These are phyloP conservation scores for Leishmania gerbilli DNA, from an alignment of 208 protist genomes.

Conservation along the genomic window DNA sequence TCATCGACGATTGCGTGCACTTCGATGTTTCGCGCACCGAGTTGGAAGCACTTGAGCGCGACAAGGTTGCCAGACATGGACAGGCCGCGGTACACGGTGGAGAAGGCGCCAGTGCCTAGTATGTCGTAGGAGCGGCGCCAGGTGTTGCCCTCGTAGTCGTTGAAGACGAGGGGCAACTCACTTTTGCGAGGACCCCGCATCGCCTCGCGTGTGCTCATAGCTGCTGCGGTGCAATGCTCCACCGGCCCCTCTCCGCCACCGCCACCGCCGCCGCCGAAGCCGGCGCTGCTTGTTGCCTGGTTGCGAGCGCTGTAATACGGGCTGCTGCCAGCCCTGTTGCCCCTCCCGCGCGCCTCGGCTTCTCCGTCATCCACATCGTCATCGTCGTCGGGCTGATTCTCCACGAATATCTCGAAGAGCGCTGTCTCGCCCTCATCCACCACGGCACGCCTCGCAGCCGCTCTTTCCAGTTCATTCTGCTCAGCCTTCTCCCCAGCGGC, in stretches of 20 bases:
- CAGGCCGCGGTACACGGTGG: slow-evolving; percentile 67
- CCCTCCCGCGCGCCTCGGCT: not conserved
- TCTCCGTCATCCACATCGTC: slow-evolving; percentile 16
- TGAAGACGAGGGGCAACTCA: slow-evolving; percentile 62
- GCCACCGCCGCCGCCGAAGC: not conserved
- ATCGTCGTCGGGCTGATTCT: slow-evolving; percentile 28
- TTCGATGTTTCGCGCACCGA: slow-evolving; percentile 55
- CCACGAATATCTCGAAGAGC: slow-evolving; percentile 60
- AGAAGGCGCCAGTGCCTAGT: slow-evolving; percentile 62
- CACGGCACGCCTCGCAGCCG: not conserved
- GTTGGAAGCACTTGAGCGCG: slow-evolving; percentile 75
- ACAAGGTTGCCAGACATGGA: slow-evolving; percentile 63
- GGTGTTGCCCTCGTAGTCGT: slow-evolving; percentile 53
- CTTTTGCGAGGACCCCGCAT: slow-evolving; percentile 12
- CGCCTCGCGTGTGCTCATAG: not conserved
- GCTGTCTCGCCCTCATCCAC: slow-evolving; percentile 32
- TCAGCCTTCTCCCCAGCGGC: not conserved
- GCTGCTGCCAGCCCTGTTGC: not conserved
- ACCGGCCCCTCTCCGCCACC: not conserved
- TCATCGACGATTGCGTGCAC: slow-evolving; percentile 57
- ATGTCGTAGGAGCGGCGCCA: slow-evolving; percentile 60
- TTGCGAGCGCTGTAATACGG: not conserved
- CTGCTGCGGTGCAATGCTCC: not conserved
- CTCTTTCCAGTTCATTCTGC: not conserved
- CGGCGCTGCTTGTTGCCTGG: not conserved